phyloP scores from a whole-genome alignment of 192 early-diverging fungal genomes.

The Geranomyces variabilis region DNA sequence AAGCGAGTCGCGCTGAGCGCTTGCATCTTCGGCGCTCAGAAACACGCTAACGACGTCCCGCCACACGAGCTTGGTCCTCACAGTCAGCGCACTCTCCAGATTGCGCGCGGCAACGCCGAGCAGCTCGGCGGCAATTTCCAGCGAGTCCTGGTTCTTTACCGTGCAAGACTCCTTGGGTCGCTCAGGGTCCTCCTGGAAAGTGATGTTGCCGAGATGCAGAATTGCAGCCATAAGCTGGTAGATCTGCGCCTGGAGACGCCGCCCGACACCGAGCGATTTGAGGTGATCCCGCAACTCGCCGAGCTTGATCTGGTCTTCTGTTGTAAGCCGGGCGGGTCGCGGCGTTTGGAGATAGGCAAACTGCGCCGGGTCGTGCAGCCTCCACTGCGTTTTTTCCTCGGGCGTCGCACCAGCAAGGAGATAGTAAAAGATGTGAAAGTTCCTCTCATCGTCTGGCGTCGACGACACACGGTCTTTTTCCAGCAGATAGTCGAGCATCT shows the following conservation, averaged over 20 bases:
- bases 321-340: slow-evolving; percentile 32
- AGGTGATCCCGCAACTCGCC: slow-evolving; percentile 76
- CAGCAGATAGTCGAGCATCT: slow-evolving; percentile 81
- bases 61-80: slow-evolving; percentile 80
- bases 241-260: slow-evolving; percentile 73
- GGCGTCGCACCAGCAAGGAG: slow-evolving; percentile 81
- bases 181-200: slow-evolving; percentile 72
- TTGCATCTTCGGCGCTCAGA: slow-evolving; percentile 76
- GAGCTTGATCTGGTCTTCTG: slow-evolving; percentile 64
- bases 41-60: slow-evolving; percentile 90
- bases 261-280: slow-evolving; percentile 70
- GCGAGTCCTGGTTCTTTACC: slow-evolving; percentile 74
- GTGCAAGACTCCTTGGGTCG: slow-evolving; percentile 72
- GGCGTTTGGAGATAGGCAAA: slow-evolving; percentile 47
- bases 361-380: slow-evolving; percentile 59
- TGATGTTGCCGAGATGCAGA: slow-evolving; percentile 87
- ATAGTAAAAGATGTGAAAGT: slow-evolving; percentile 97
- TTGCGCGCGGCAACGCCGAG: slow-evolving; percentile 76
- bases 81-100: slow-evolving; percentile 74
- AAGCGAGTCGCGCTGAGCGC: slow-evolving; percentile 79
- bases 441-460: slow-evolving; percentile 66
- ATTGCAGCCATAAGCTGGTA: slow-evolving; percentile 87
- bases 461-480: slow-evolving; percentile 79
- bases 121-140: slow-evolving; percentile 74
- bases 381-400: slow-evolving; percentile 70